Evolutionary conservation across 1,284 basidiomycete species (phyloP), one percentile per base, ranked within the genome.

Genomic region (Mycena sp.): DNA sequence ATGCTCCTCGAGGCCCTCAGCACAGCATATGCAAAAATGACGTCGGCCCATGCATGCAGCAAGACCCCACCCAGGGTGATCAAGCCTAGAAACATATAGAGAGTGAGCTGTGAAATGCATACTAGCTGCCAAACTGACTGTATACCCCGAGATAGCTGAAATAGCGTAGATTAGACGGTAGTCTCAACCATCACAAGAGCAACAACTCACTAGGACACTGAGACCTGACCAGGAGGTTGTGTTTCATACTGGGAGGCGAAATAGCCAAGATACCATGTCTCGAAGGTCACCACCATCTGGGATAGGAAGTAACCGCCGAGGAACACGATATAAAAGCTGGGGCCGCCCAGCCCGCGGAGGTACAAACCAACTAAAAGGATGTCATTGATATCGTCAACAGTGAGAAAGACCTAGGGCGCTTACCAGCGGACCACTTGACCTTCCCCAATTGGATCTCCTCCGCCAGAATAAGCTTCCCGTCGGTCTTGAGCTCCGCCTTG

Each of bases 381-480:
- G n/a, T 67, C 83, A 83, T 35, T 35, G 32, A 14, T 9, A 19
- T 6, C 14, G 32, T 14, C 7, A 35, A 35, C 32, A 35, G 32
- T 35, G 32, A 14, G 32, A 35, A 9, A 35, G 9, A 9, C 14
- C 9, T 35, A 62, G 53, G 12, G 63, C 56, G 37, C 14, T 64
- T 60, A 26, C 61, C 16, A 4, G 68, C 63, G 11, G 29, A 29
- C 70, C 77, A 78, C 29, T 80, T 77, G 52, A 91, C 87, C 29
- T 83, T 78, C 0, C 89, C 89, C 4, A 84, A 82, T 0, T 86
- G 87, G 5, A 87, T 78, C 64, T 85, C 83, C 73, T 91, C 89
- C 61, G 90, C 89, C 67, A 90, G 87, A 45, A 91, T 81, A 12
- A 91, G 79, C 73, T 89, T 90, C 45, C 87, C 76, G 4, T 86